These are phyloP conservation scores for Sphaerobolus stellatus DNA, from an alignment of 1,284 basidiomycete genomes.

Conservation along the genomic window DNA sequence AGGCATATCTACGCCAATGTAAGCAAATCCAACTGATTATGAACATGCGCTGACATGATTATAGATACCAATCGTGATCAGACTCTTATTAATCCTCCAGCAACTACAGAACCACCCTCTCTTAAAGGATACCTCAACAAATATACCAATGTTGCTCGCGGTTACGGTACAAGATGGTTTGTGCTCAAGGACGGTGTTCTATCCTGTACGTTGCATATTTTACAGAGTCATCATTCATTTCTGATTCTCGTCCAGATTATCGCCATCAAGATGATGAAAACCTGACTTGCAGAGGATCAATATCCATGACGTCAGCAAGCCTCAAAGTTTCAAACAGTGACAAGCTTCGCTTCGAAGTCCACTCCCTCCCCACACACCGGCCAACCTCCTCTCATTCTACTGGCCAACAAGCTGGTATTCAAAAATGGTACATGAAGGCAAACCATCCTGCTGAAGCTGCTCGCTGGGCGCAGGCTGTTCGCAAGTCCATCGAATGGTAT, in stretches of 20 bases:
- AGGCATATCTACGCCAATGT: slow-evolving; percentile 86
- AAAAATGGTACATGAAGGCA: slow-evolving; percentile 90
- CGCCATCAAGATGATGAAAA: slow-evolving; percentile 91
- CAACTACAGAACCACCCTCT: slow-evolving; percentile 56
- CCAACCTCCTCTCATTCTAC: slow-evolving; percentile 24
- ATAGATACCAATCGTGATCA: slow-evolving; percentile 83
- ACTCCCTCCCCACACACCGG: slow-evolving; percentile 41
- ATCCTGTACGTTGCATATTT: slow-evolving; percentile 59
- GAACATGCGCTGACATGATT: too few relatives aligned
- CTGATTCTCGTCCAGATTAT: slow-evolving; percentile 74
- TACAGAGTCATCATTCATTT: slow-evolving; percentile 14
- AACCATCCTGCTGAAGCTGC: slow-evolving; percentile 87
- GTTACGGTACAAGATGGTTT: slow-evolving; percentile 94
- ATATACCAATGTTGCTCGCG: slow-evolving; percentile 87
- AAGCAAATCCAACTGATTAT: slow-evolving; percentile 24
- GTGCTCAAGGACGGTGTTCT: slow-evolving; percentile 85
- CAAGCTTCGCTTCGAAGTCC: slow-evolving; percentile 81
- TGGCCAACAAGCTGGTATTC: slow-evolving; percentile 43
- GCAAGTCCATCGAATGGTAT: slow-evolving; percentile 70
- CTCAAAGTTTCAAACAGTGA: slow-evolving; percentile 57
- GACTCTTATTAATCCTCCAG: slow-evolving; percentile 54
- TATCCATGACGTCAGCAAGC: slow-evolving; percentile 81
- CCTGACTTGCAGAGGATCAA: slow-evolving; percentile 83
- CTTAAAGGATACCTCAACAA: slow-evolving; percentile 85
- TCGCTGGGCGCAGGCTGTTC: slow-evolving; percentile 81